phyloP scores from a whole-genome alignment of 805 yeast genomes.

The Candida vartiovaarae region DNA sequence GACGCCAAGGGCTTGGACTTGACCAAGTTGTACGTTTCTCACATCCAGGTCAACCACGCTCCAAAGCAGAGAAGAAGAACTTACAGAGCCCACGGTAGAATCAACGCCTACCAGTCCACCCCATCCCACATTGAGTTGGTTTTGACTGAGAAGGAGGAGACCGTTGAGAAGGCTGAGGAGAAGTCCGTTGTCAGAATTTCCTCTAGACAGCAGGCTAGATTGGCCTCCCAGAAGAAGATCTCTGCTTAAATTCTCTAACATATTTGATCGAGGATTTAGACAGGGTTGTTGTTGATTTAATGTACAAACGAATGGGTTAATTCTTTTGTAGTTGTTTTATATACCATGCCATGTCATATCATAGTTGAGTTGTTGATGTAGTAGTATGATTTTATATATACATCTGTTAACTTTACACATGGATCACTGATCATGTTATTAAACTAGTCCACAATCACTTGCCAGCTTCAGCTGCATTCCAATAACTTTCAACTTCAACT shows the following conservation, averaged over 20 bases:
- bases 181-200: constrained; percentile 62
- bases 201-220: constrained; percentile 90
- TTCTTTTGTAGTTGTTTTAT: neutral
- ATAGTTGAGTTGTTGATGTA: neutral
- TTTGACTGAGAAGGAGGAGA: constrained; percentile 92
- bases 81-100: constrained; percentile 99
- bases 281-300: constrained; percentile 1
- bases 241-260: constrained; percentile 41
- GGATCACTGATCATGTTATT: neutral
- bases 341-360: no score
- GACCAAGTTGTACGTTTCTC: constrained; percentile 88
- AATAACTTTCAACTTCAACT: constrained; percentile 34
- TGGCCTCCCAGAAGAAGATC: constrained; percentile 82
- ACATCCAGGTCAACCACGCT: constrained; percentile 99
- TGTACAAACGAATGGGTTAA: constrained; percentile 1
- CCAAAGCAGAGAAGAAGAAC: constrained; percentile 99
- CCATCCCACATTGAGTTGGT: constrained; percentile 99
- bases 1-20: constrained; percentile 98
- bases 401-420: neutral
- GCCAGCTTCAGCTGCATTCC: constrained; percentile 15
- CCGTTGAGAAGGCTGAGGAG: constrained; percentile 86
- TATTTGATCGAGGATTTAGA: neutral
- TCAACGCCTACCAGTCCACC: constrained; percentile 96
- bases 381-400: neutral
- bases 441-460: neutral